These are phyloP conservation scores for Cryptosporidium sp. DNA, from an alignment of 169 alveolate genomes.

Conservation along the genomic window DNA sequence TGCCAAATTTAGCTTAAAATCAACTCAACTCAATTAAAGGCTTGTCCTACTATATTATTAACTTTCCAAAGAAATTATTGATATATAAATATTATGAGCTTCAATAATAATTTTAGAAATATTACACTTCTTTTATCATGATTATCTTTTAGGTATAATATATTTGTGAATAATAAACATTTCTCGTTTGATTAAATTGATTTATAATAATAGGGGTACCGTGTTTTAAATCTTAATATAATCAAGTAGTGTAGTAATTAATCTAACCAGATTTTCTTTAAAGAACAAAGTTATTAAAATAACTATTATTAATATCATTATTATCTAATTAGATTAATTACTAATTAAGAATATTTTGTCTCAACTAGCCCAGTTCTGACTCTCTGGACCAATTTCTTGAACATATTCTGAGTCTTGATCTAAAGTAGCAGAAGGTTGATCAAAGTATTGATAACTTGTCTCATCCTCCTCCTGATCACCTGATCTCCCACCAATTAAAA, in stretches of 20 bases:
- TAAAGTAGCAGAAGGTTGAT: background rate
- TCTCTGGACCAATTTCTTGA: conserved; percentile 71
- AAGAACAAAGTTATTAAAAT: too few relatives aligned
- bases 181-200: too few relatives aligned
- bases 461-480: conserved; percentile 45
- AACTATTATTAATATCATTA: too few relatives aligned
- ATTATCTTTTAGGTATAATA: background rate
- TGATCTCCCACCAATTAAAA: background rate
- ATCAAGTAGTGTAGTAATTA: too few relatives aligned
- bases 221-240: background rate
- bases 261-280: too few relatives aligned
- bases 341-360: background rate
- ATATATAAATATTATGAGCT: background rate
- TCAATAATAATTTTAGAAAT: background rate
- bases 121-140: background rate
- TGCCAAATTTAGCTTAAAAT: background rate
- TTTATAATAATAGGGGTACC: too few relatives aligned
- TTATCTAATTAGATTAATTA: too few relatives aligned
- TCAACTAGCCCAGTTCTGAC: conserved; percentile 59
- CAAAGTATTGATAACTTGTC: conserved; percentile 39
- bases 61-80: background rate
- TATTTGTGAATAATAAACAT: too few relatives aligned
- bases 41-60: background rate
- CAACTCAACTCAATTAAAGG: background rate
- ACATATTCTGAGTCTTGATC: conserved; percentile 39